Conservation (phyloP, 2,329 filamentous ascomycete genomes). For the Exserohilum rostratum region DNA sequence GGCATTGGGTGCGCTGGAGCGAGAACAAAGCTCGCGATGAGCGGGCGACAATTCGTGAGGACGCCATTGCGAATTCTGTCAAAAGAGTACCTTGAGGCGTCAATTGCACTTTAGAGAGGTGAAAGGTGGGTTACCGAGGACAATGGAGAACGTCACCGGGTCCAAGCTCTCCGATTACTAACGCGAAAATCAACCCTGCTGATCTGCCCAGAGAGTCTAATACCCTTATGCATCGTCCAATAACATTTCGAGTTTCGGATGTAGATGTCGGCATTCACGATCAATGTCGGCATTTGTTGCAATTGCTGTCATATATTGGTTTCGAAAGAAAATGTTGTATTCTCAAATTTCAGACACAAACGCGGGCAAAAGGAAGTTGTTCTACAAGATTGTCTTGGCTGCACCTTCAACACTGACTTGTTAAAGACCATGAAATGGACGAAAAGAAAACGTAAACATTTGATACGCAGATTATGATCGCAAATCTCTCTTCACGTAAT, state of each 20-base stretch:
- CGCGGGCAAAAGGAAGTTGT: too few species aligned
- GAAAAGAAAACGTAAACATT: too few species aligned
- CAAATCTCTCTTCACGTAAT: too few species aligned
- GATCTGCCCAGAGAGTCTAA: slow-evolving; percentile 27
- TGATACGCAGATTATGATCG: too few species aligned
- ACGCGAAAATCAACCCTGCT: slow-evolving; percentile 10
- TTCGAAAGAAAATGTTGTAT: too few species aligned
- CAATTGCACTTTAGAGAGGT: slow-evolving; percentile 20
- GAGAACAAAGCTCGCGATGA: slow-evolving; percentile 51
- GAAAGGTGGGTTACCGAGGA: slow-evolving; percentile 26
- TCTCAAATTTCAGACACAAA: too few species aligned
- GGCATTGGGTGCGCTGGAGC: slow-evolving; percentile 40
- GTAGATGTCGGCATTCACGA: background rate
- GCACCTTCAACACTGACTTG: too few species aligned
- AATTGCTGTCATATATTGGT: too few species aligned
- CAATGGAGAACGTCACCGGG: slow-evolving; percentile 32
- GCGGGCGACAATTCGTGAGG: slow-evolving; percentile 53
- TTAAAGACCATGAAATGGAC: too few species aligned
- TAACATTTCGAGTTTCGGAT: background rate
- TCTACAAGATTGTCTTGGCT: too few species aligned
- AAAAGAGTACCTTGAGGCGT: slow-evolving; percentile 13
- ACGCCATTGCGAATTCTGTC: slow-evolving; percentile 50
- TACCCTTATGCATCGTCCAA: slow-evolving; percentile 19
- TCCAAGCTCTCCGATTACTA: slow-evolving; percentile 26
- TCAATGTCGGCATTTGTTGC: too few species aligned